Evolutionary conservation across 257 asterid genomes (phyloP), one percentile per base, ranked within the genome.

Genomic region (Ophiorrhiza pumila): DNA sequence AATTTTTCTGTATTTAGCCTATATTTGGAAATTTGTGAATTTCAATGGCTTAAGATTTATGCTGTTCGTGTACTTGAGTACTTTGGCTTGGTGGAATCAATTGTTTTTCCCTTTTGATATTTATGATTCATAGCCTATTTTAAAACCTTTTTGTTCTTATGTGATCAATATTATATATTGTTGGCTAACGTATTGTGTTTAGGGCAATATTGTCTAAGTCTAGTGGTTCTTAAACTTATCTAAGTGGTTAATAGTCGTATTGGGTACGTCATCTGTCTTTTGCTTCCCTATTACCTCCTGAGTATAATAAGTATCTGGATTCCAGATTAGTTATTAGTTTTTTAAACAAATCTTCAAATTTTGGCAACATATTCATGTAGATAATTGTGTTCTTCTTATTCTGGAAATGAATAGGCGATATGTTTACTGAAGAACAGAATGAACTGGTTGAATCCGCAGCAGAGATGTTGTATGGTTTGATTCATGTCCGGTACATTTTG

Each of bases 391-490:
- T 71, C 22, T 68, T 70, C 71, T 49, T 70, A 52, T 70, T 65
- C 74, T 68, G 73, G 39, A 74, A 23, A 27, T 61, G 55, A 35
- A 23, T 76, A 94, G 98, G 96, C 79, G 98, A 94, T 73, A 88
- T 83, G 89, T 89, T 89, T 76, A 87, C 97, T 4, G 97, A 93
- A 85, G 97, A 91, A 74, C 98, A 93, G 81, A 93, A 93, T 83
- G 98, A 93, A 73, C 76, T 94, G 86, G 90, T 94, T 73, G 98
- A 94, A 85, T 91, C 97, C 55, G 97, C 98, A 46, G 98, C 98
- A 2, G 97, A 93, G 89, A 93, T 91, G 98, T 87, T 93, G 71
- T 93, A 93, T 61, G 96, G 98, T 56, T 89, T 93, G 73, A 93
- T 93, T 85, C 97, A 93, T 79, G 94, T 88, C 39, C 85, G 98